Base-by-base conservation (phyloP, 129 eudicot genomes). In the Lactuca sativa region DNA sequence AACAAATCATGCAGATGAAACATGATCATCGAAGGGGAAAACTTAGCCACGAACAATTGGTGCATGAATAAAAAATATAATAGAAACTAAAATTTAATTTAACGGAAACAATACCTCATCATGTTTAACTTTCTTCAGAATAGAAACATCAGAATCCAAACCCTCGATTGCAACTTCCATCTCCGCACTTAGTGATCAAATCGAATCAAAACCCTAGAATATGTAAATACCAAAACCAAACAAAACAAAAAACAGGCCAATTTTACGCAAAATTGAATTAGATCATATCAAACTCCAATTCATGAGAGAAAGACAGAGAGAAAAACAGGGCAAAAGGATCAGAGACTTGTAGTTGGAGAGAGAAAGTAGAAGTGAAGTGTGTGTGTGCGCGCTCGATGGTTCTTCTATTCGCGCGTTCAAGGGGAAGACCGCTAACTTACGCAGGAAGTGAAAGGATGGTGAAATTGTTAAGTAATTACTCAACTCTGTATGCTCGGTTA, bases 401-500 rank as follows among this genome's bases (percentile, higher is more conserved):
- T 47, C 52, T 47, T 47, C 52, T 47, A 47, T 47, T 47, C 52
- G 52, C 52, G 52, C n/a, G 52, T 47, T 47, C 52, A 47, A 47
- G 52, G 52, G 52, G 15, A 47, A 47, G 52, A 47, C 52, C 52
- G 15, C 52, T 47, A 47, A 47, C 52, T 47, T 47, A 3, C 52
- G 52, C 52, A 47, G 52, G 52, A 12, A 47, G 52, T 47, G 52
- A 47, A 47, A 47, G 52, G 52, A 47, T 47, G 15, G 52, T 47
- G 12, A 47, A 47, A 47, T 47, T 47, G 52, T 47, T 47, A 47
- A 47, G 52, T 47, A 11, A 47, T 47, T 47, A 11, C 52, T 47
- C 15, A 47, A 47, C 52, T 47, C 52, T 47, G 52, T 47, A n/a
- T 11, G 4, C 52, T 47, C 15, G 5, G 15, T 47, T 12, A 47